Evolutionary conservation across 2,329 filamentous ascomycete species (phyloP).

Genomic region (Diatrype stigma): DNA sequence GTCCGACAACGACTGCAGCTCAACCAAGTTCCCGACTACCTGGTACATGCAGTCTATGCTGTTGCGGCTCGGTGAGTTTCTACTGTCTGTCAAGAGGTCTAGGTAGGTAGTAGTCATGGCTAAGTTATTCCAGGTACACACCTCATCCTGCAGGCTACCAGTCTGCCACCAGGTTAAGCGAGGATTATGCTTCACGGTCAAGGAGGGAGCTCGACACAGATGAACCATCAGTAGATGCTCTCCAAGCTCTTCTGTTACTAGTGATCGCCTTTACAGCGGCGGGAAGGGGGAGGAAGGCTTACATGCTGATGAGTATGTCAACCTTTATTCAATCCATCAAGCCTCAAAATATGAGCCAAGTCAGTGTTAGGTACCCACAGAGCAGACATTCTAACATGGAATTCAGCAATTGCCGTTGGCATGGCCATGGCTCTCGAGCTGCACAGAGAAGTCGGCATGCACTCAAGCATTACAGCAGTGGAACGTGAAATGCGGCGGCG

Average conservation of each 20-base stretch:
- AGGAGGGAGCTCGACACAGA: slow-evolving; percentile 71
- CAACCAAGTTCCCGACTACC: slow-evolving; percentile 57
- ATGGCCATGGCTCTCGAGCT: slow-evolving; percentile 82
- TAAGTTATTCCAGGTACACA: slow-evolving; percentile 54
- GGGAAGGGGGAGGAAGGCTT: slow-evolving; percentile 78
- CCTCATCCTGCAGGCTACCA: slow-evolving; percentile 64
- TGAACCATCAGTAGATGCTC: slow-evolving; percentile 72
- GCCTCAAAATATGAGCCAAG: too few species aligned
- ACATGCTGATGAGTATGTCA: slow-evolving; percentile 72
- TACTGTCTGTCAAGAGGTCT: too few species aligned
- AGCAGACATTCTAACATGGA: slow-evolving; percentile 28
- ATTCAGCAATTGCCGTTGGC: slow-evolving; percentile 65
- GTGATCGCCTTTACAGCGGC: slow-evolving; percentile 71
- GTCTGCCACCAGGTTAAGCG: slow-evolving; percentile 62
- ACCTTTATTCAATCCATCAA: background rate
- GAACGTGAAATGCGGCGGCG: slow-evolving; percentile 74
- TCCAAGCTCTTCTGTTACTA: slow-evolving; percentile 73
- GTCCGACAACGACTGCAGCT: slow-evolving; percentile 68
- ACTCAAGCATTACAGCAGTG: slow-evolving; percentile 56
- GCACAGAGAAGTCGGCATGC: slow-evolving; percentile 68
- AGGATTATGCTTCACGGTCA: slow-evolving; percentile 69
- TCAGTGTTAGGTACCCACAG: too few species aligned
- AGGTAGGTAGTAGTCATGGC: slow-evolving; percentile 4
- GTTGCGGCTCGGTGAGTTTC: slow-evolving; percentile 55
- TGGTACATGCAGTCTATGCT: slow-evolving; percentile 55